These are phyloP conservation scores for Xylaria grammica DNA, from an alignment of 495 filamentous ascomycete species.

Conservation along the genomic window DNA sequence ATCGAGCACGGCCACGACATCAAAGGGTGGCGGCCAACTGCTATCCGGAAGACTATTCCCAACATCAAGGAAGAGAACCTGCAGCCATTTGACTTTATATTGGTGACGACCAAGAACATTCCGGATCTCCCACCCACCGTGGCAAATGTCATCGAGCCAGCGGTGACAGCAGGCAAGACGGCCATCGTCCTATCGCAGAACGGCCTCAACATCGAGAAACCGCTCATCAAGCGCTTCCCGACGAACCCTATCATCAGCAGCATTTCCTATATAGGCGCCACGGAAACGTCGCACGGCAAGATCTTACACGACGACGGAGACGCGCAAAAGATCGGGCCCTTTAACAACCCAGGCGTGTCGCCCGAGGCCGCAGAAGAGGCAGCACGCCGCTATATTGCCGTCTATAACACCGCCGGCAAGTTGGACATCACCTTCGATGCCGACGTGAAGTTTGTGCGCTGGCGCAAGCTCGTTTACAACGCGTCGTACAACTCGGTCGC, in stretches of 20 bases:
- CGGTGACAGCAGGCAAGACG: slow-evolving; percentile 54
- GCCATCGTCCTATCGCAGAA: slow-evolving; percentile 66
- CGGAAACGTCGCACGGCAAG: slow-evolving; percentile 49
- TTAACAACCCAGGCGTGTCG: slow-evolving; percentile 40
- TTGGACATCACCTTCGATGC: slow-evolving; percentile 32
- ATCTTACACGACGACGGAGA: slow-evolving; percentile 54
- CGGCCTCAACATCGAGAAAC: slow-evolving; percentile 67
- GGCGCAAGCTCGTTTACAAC: slow-evolving; percentile 60
- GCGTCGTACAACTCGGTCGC: slow-evolving; percentile 53
- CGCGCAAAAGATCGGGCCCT: slow-evolving; percentile 49
- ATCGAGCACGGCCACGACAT: slow-evolving; percentile 39
- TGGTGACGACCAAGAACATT: slow-evolving; percentile 59
- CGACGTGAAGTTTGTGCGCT: slow-evolving; percentile 48
- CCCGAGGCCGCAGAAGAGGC: slow-evolving; percentile 26
- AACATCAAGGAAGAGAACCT: slow-evolving; percentile 35
- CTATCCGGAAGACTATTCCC: slow-evolving; percentile 45
- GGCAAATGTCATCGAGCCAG: slow-evolving; percentile 50
- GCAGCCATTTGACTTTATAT: slow-evolving; percentile 54
- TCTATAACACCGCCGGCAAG: slow-evolving; percentile 46
- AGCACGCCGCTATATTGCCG: slow-evolving; percentile 43
- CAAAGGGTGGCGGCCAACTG: slow-evolving; percentile 38
- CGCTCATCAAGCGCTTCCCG: slow-evolving; percentile 56
- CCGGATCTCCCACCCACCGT: slow-evolving; percentile 45
- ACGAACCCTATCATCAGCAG: slow-evolving; percentile 57
- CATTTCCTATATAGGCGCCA: slow-evolving; percentile 56